phyloP scores from a whole-genome alignment of 2,329 filamentous ascomycete species.

The Cladorrhinum sp. region DNA sequence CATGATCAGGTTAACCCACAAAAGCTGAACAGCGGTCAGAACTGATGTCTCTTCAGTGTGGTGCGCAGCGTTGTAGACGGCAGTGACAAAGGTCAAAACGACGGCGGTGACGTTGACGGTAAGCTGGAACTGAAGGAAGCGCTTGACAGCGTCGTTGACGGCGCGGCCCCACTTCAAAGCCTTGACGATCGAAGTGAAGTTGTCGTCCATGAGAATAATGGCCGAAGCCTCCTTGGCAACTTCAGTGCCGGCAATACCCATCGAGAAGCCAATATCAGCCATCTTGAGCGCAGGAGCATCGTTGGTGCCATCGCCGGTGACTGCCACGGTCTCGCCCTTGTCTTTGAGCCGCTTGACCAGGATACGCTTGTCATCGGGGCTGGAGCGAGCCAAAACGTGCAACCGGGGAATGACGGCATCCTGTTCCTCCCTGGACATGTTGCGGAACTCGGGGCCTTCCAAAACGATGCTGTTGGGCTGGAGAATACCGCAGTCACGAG shows the following conservation, averaged over 20 bases:
- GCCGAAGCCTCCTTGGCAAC: conserved; percentile 82
- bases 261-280: conserved; percentile 80
- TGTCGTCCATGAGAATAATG: conserved; percentile 85
- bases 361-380: conserved; percentile 73
- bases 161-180: conserved; percentile 77
- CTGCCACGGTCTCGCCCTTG: conserved; percentile 72
- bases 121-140: conserved; percentile 73
- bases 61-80: conserved; percentile 46
- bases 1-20: conserved; percentile 98
- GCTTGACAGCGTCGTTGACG: conserved; percentile 74
- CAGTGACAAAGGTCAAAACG: conserved; percentile 80
- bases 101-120: conserved; percentile 93
- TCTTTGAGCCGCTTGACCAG: conserved; percentile 70
- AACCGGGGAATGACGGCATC: conserved; percentile 65
- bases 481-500: conserved; percentile 73
- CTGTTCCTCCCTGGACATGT: conserved; percentile 63
- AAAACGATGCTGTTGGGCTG: conserved; percentile 66
- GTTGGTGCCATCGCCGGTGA: conserved; percentile 81
- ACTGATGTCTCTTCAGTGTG: conserved; percentile 64
- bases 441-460: conserved; percentile 76
- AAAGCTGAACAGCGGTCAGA: conserved; percentile 81
- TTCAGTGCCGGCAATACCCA: conserved; percentile 80
- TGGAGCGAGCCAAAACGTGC: conserved; percentile 70
- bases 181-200: conserved; percentile 83
- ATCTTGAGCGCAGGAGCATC: conserved; percentile 78